A percentile compares a stretch with the other conserved stretches of the same genome.
Conservation (phyloP, 495 filamentous ascomycete genomes). For the Eremomyces bilateralis region DNA sequence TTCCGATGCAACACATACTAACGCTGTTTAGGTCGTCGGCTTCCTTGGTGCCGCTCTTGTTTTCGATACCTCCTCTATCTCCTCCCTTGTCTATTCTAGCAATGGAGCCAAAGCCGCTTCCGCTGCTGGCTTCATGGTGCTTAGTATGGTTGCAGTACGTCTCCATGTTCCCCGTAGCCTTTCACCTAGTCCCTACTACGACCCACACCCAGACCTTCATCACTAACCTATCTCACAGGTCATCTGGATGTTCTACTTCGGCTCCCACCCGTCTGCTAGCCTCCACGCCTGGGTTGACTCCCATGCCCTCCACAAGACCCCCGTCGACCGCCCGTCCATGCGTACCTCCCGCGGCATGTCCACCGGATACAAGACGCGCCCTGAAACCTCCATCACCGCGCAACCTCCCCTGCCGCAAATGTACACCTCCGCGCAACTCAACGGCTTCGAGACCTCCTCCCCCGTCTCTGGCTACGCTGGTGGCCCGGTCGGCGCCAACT, state of each 20-base stretch:
- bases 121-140: constrained; percentile 82
- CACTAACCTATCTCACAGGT: constrained; percentile 32
- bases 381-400: constrained; percentile 30
- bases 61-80: constrained; percentile 62
- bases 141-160: constrained; percentile 80
- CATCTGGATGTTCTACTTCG: constrained; percentile 98
- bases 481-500: constrained; percentile 33
- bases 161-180: neutral
- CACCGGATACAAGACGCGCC: neutral
- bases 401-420: constrained; percentile 69
- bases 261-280: constrained; percentile 70
- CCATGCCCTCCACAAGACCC: constrained; percentile 64
- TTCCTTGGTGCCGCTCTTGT: constrained; percentile 68
- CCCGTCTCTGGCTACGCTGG: constrained; percentile 65
- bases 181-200: neutral
- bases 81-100: constrained; percentile 52
- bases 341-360: neutral
- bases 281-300: constrained; percentile 88
- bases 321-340: neutral
- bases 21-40: constrained; percentile 40
- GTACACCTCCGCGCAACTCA: constrained; percentile 89
- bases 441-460: constrained; percentile 88
- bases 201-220: no score
- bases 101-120: constrained; percentile 60
- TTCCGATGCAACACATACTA: neutral